Percentiles rank a stretch among this genome's conserved stretches.
These are phyloP conservation scores for Penicillium longicatenatum DNA, from an alignment of 495 filamentous ascomycete species.

Conservation along the genomic window DNA sequence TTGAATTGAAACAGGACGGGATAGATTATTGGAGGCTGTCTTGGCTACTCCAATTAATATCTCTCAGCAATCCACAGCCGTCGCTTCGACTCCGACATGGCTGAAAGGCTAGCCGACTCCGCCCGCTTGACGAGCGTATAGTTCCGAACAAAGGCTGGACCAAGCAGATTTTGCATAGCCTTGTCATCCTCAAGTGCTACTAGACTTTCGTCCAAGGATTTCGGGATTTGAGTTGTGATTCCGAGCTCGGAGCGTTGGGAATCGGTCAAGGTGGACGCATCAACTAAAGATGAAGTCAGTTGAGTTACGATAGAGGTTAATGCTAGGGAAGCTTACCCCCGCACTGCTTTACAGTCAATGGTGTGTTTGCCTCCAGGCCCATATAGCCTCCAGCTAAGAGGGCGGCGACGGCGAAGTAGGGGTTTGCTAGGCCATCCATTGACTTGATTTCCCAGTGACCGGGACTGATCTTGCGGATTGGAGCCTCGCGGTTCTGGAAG, in stretches of 20 bases:
- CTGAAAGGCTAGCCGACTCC: conserved; percentile 49
- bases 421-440: conserved; percentile 45
- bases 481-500: conserved; percentile 46
- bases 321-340: conserved; percentile 28
- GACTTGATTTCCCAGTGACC: conserved; percentile 47
- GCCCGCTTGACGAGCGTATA: conserved; percentile 62
- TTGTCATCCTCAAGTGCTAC: conserved; percentile 23
- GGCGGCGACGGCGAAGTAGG: conserved; percentile 55
- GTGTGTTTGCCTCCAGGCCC: conserved; percentile 52
- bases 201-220: conserved; percentile 35
- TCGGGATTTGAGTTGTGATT: conserved; percentile 45
- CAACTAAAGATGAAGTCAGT: conserved; percentile 21
- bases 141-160: conserved; percentile 54
- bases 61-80: conserved; percentile 63
- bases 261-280: conserved; percentile 32
- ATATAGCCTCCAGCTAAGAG: conserved; percentile 65
- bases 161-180: conserved; percentile 42
- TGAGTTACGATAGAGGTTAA: not conserved
- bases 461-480: conserved; percentile 40
- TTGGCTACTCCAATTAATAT: conserved; percentile 29
- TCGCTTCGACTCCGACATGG: conserved; percentile 52
- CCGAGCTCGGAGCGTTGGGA: conserved; percentile 28
- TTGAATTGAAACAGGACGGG: too few species aligned
- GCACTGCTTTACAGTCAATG: conserved; percentile 59
- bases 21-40: too few species aligned